Conservation (phyloP, 768 basidiomycete species). For the Mycena haematopus region DNA sequence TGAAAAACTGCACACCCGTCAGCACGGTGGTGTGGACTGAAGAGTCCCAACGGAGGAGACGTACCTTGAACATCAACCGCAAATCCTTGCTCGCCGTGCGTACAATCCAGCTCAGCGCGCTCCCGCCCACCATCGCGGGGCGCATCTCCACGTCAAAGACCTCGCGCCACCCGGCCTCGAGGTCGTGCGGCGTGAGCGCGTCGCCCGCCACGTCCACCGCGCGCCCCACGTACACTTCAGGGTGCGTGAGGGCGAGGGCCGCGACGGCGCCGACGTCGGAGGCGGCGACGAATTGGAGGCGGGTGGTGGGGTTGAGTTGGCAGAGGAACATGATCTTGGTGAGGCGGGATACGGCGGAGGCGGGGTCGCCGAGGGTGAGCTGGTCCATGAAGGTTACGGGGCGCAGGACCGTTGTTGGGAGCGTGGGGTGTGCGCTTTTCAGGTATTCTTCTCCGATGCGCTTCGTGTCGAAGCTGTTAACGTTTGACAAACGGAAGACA, state of each 20-base stretch:
- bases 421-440: conserved; percentile 3
- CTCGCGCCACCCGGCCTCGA: conserved; percentile 23
- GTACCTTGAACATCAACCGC: conserved; percentile 24
- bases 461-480: conserved; percentile 14
- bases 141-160: conserved; percentile 20
- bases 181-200: conserved; percentile 10
- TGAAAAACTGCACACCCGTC: conserved; percentile 15
- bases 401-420: conserved; percentile 17
- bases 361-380: conserved; percentile 20
- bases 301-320: conserved; percentile 15
- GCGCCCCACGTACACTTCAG: conserved; percentile 12
- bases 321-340: conserved; percentile 27
- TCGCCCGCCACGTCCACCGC: conserved; percentile 16
- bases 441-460: conserved; percentile 15
- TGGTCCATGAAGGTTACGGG: conserved; percentile 27
- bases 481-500: too few species aligned
- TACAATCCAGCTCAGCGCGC: conserved; percentile 25
- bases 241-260: conserved; percentile 11
- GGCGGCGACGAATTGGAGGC: conserved; percentile 21
- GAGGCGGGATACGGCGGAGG: conserved; percentile 6
- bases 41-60: too few species aligned
- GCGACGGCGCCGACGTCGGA: conserved; percentile 18
- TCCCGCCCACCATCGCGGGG: conserved; percentile 18
- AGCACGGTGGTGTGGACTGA: too few species aligned
- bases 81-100: conserved; percentile 20